Conservation (phyloP, 441 rosid genomes). For the Euphorbia corollata region DNA sequence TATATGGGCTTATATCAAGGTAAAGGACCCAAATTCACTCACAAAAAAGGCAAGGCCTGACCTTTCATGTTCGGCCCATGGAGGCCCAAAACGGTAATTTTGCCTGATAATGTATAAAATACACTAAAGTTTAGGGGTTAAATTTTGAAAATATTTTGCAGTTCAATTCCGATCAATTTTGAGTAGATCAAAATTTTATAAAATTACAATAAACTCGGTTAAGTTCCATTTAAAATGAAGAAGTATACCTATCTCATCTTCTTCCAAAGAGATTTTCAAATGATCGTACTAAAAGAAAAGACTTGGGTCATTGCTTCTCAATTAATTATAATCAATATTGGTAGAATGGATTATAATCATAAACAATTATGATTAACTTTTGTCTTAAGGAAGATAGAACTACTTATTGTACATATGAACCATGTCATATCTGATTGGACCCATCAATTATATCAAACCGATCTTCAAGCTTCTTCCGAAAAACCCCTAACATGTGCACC, state of each 20-base stretch:
- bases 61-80: no score
- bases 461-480: not conserved
- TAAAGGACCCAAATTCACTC: no score
- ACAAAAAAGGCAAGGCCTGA: no score
- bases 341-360: slow-evolving; percentile 16
- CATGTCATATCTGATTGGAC: not conserved
- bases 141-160: no score
- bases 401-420: not conserved
- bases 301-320: slow-evolving; percentile 2
- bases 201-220: no score
- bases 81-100: no score
- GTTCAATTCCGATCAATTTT: no score
- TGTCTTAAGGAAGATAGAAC: slow-evolving; percentile 7
- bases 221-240: no score
- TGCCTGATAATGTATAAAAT: no score
- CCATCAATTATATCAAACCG: not conserved
- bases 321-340: not conserved
- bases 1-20: no score
- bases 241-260: not conserved
- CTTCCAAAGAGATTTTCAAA: not conserved
- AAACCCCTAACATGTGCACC: slow-evolving; percentile 15
- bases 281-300: slow-evolving; percentile 3
- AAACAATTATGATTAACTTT: slow-evolving; percentile 9
- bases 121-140: no score
- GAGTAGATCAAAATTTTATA: no score